Conservation (phyloP, 2,329 filamentous ascomycete genomes). For the Elsinoe necatrix region DNA sequence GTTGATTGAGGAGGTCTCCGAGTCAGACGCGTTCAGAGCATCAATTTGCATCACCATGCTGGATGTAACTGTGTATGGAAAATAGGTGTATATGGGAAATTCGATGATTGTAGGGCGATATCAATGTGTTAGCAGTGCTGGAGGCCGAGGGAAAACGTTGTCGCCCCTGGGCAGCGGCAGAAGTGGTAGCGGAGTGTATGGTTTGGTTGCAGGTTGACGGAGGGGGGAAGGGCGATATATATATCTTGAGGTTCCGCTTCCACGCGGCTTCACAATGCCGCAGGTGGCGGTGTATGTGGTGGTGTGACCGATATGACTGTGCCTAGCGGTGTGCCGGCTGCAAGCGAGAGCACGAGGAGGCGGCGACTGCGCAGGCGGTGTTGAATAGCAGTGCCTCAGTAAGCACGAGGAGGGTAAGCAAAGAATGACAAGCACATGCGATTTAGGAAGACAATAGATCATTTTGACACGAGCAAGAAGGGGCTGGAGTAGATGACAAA, state of each 20-base stretch:
- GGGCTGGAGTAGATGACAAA: background rate
- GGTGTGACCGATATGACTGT: constrained; percentile 6
- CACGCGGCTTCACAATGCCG: constrained; percentile 5
- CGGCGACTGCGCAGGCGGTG: constrained; percentile 1
- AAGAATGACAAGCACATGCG: background rate
- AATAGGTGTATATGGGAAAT: too few species aligned
- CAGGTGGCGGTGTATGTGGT: constrained; percentile 6
- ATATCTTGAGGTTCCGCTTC: background rate
- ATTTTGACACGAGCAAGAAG: background rate
- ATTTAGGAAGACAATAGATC: background rate
- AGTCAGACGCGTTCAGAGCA: constrained; percentile 12
- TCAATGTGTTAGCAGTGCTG: background rate
- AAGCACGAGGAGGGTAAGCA: constrained; percentile 10
- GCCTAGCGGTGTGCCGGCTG: background rate
- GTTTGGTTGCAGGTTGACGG: background rate
- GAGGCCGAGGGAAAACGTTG: background rate
- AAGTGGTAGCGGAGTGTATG: background rate
- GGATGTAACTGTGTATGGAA: background rate
- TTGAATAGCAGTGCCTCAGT: background rate
- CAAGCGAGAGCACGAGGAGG: constrained; percentile 6
- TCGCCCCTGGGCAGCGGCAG: background rate
- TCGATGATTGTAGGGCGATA: too few species aligned
- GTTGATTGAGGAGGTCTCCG: background rate
- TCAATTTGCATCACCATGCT: background rate
- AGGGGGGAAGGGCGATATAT: background rate